Evolutionary conservation across 169 alveolate genomes (phyloP).

Genomic region (Plasmodium vinckei): DNA sequence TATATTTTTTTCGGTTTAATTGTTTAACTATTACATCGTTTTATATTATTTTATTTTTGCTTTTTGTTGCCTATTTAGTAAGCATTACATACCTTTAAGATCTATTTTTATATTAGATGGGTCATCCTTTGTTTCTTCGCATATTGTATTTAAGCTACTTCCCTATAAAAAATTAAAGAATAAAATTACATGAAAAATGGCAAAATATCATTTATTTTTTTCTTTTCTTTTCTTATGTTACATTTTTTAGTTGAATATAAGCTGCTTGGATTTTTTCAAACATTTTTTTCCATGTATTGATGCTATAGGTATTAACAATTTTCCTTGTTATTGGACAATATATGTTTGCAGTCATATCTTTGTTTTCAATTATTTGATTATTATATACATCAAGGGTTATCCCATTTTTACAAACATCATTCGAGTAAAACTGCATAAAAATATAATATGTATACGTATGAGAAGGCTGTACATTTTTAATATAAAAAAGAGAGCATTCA

Average conservation of each 20-base stretch:
- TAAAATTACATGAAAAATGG: neutral
- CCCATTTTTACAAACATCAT: slow-evolving; percentile 41
- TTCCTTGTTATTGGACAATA: slow-evolving; percentile 69
- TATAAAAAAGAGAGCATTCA: neutral
- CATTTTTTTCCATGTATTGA: slow-evolving; percentile 70
- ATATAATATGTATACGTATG: neutral
- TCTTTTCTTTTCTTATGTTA: slow-evolving; percentile 16
- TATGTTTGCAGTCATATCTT: slow-evolving; percentile 72
- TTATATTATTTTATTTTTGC: too few species aligned
- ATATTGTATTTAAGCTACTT: slow-evolving; percentile 36
- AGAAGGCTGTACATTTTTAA: neutral
- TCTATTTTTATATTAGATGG: slow-evolving; percentile 66
- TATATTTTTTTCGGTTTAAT: neutral
- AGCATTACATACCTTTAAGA: slow-evolving; percentile 35
- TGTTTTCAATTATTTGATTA: slow-evolving; percentile 69
- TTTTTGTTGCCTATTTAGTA: too few species aligned
- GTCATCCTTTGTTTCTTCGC: slow-evolving; percentile 55
- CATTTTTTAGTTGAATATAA: slow-evolving; percentile 41
- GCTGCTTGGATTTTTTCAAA: slow-evolving; percentile 60
- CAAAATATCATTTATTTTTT: neutral
- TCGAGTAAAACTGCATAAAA: slow-evolving; percentile 37
- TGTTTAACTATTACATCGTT: neutral
- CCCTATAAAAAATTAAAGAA: slow-evolving; percentile 26
- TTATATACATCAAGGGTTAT: slow-evolving; percentile 61
- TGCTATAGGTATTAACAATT: slow-evolving; percentile 68